Percentiles rank a stretch among this genome's conserved stretches.
phyloP scores from a whole-genome alignment of 352 stramenopile genomes.

The Globisporangium nagaii region DNA sequence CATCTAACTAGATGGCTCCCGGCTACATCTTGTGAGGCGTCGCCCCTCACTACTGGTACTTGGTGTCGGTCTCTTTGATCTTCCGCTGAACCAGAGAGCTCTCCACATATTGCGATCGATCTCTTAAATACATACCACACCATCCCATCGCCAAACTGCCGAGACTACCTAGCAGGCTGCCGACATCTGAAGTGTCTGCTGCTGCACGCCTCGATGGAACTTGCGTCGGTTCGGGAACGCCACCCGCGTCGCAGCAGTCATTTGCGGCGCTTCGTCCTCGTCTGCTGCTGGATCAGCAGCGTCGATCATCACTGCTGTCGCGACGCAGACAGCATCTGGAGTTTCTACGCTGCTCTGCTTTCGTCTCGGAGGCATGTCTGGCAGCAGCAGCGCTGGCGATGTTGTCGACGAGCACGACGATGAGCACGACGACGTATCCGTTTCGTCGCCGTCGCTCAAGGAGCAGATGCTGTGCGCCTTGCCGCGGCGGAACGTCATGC shows the following conservation, averaged over 20 bases:
- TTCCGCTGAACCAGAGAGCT: neutral
- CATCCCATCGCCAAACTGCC: too few relatives aligned
- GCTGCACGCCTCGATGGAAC: conserved; percentile 20
- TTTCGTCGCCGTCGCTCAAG: neutral
- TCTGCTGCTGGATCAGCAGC: conserved; percentile 10
- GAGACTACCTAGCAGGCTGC: neutral
- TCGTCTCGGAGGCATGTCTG: neutral
- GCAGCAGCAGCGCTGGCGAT: too few relatives aligned
- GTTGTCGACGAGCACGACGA: neutral
- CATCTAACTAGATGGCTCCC: too few relatives aligned
- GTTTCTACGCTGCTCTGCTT: neutral
- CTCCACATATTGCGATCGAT: too few relatives aligned
- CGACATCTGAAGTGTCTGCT: neutral
- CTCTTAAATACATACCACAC: too few relatives aligned
- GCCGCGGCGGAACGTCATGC: conserved; percentile 27
- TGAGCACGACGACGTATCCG: conserved; percentile 12
- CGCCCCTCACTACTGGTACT: too few relatives aligned
- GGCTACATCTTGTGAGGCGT: too few relatives aligned
- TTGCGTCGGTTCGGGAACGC: conserved; percentile 23
- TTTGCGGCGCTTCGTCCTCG: conserved; percentile 16
- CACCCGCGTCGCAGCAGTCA: conserved; percentile 7
- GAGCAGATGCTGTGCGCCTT: conserved; percentile 21
- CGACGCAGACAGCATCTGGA: neutral
- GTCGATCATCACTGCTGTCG: neutral
- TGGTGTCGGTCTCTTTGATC: neutral